phyloP scores from a whole-genome alignment of 192 early-diverging fungal genomes.

The Coemansia sp. region DNA sequence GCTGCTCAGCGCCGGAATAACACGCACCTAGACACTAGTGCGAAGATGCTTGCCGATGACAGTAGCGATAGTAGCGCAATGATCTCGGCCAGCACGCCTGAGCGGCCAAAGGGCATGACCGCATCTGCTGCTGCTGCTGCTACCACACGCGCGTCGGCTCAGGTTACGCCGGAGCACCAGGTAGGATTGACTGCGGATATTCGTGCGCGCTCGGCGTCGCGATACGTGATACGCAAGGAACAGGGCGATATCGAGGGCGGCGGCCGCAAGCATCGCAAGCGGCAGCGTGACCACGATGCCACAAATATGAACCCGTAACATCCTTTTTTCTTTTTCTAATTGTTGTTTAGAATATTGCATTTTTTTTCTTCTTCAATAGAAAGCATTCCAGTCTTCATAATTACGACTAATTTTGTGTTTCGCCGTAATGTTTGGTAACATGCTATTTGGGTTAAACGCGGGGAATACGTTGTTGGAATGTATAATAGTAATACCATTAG shows the following conservation, averaged over 20 bases:
- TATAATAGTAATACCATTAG: too few species aligned
- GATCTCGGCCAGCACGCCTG: too few species aligned
- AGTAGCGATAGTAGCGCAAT: not conserved
- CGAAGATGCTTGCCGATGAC: not conserved
- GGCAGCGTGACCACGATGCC: constrained; percentile 1
- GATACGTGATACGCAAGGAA: constrained; percentile 36
- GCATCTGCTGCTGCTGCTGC: too few species aligned
- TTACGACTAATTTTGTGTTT: too few species aligned
- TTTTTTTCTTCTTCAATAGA: too few species aligned
- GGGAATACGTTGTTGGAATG: too few species aligned
- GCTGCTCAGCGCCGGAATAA: constrained; percentile 18
- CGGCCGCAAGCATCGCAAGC: constrained; percentile 40
- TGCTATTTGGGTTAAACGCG: too few species aligned
- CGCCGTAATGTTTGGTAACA: too few species aligned
- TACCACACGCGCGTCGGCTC: not conserved
- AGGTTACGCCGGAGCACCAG: constrained; percentile 44
- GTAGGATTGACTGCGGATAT: constrained; percentile 24
- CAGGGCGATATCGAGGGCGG: constrained; percentile 39
- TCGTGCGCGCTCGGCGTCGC: constrained; percentile 23
- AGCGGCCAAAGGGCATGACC: constrained; percentile 3
- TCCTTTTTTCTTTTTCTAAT: too few species aligned
- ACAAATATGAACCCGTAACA: not conserved
- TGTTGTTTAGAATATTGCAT: not conserved
- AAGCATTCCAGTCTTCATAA: too few species aligned
- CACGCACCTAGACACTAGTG: constrained; percentile 1